Evolutionary conservation across 2,329 filamentous ascomycete species (phyloP).

Genomic region (Penicillium nordicum): DNA sequence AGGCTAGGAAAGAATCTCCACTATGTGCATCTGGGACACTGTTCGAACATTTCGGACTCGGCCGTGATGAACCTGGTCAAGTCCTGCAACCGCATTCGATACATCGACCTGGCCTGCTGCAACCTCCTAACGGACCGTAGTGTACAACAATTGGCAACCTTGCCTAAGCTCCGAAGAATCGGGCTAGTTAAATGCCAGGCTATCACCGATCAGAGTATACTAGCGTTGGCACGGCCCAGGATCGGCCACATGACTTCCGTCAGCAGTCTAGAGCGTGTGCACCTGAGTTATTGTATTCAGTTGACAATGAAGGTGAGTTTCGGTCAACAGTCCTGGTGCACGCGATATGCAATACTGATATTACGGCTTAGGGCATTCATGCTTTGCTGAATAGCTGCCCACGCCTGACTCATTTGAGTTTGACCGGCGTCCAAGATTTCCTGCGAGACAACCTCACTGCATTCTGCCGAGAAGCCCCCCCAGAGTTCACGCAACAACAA

Average conservation of each 20-base stretch:
- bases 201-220: conserved; percentile 87
- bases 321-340: neutral
- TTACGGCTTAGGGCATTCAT: conserved; percentile 70
- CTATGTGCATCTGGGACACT: conserved; percentile 94
- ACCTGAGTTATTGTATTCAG: conserved; percentile 90
- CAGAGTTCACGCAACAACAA: conserved; percentile 92
- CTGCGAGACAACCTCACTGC: conserved; percentile 76
- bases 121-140: conserved; percentile 81
- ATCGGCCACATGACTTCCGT: conserved; percentile 55
- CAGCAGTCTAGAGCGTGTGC: conserved; percentile 81
- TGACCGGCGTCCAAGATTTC: conserved; percentile 92
- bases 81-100: conserved; percentile 86
- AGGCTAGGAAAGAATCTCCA: conserved; percentile 92
- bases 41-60: conserved; percentile 81
- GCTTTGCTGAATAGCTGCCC: conserved; percentile 85
- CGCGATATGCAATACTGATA: neutral
- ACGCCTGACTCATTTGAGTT: conserved; percentile 85
- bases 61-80: conserved; percentile 82
- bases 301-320: conserved; percentile 71
- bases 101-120: conserved; percentile 97
- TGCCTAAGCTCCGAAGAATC: conserved; percentile 92
- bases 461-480: conserved; percentile 82
- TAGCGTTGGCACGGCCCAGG: conserved; percentile 70
- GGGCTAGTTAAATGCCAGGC: conserved; percentile 88
- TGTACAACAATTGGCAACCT: conserved; percentile 73